These are phyloP conservation scores for Cynara cardunculus DNA, from an alignment of 129 eudicot genomes.

Conservation along the genomic window DNA sequence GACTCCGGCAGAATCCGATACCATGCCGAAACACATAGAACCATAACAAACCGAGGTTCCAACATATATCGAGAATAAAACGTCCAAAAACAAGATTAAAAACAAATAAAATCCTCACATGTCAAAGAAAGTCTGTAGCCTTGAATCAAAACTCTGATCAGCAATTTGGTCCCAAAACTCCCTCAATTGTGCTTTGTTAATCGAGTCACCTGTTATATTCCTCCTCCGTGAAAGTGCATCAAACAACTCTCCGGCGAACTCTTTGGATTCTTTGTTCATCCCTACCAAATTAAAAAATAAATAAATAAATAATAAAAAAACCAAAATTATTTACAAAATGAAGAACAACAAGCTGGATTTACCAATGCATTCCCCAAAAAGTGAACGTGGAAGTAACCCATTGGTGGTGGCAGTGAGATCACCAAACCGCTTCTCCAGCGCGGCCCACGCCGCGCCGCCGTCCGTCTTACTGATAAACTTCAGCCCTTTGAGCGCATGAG, in stretches of 20 bases:
- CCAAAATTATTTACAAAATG: not conserved
- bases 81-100: not conserved
- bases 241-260: slow-evolving; percentile 64
- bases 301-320: not conserved
- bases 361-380: slow-evolving; percentile 78
- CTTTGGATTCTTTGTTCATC: slow-evolving; percentile 60
- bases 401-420: slow-evolving; percentile 33
- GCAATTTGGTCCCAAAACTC: slow-evolving; percentile 70
- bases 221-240: slow-evolving; percentile 53
- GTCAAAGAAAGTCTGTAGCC: slow-evolving; percentile 73
- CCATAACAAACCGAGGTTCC: too few relatives aligned
- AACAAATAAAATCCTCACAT: slow-evolving; percentile 38
- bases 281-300: slow-evolving; percentile 20
- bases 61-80: too few relatives aligned
- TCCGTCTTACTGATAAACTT: slow-evolving; percentile 64
- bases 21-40: too few relatives aligned
- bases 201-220: slow-evolving; percentile 41
- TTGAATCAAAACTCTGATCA: slow-evolving; percentile 77
- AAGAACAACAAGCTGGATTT: not conserved
- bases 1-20: too few relatives aligned
- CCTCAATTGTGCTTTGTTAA: slow-evolving; percentile 46
- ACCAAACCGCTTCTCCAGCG: slow-evolving; percentile 52
- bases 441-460: slow-evolving; percentile 52
- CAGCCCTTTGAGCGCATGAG: slow-evolving; percentile 52
- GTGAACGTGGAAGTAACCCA: slow-evolving; percentile 71